These are phyloP conservation scores for Talaromyces piceae DNA, from an alignment of 2,329 filamentous ascomycete genomes.

Conservation along the genomic window DNA sequence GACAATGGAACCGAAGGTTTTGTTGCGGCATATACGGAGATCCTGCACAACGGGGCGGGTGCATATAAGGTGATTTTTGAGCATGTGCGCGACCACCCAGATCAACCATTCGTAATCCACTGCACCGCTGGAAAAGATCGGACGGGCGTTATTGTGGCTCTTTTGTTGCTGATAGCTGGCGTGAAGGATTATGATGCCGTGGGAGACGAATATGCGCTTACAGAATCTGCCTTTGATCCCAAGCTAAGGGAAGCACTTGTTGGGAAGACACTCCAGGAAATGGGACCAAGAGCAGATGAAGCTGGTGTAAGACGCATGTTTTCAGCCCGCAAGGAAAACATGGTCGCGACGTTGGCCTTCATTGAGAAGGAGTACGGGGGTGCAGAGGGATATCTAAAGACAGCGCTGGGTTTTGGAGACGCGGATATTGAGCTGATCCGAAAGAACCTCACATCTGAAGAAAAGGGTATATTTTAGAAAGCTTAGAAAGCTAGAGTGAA, in stretches of 20 bases:
- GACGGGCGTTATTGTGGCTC: slow-evolving; percentile 61
- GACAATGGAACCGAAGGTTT: slow-evolving; percentile 55
- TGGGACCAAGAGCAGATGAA: slow-evolving; percentile 46
- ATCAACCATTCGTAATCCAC: slow-evolving; percentile 55
- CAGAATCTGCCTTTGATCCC: slow-evolving; percentile 26
- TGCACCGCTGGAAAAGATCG: slow-evolving; percentile 74
- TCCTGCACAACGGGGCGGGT: slow-evolving; percentile 56
- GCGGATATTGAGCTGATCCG: slow-evolving; percentile 46
- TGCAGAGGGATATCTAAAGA: slow-evolving; percentile 55
- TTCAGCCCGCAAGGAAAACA: slow-evolving; percentile 42
- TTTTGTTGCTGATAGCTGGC: slow-evolving; percentile 58
- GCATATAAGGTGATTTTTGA: slow-evolving; percentile 53
- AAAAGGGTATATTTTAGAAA: slow-evolving; percentile 11
- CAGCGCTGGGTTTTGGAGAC: slow-evolving; percentile 51
- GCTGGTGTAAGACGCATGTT: slow-evolving; percentile 40
- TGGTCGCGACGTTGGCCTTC: slow-evolving; percentile 45
- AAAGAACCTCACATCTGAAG: slow-evolving; percentile 41
- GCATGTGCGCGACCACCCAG: slow-evolving; percentile 45
- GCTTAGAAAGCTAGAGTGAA: no score
- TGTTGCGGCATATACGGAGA: slow-evolving; percentile 58
- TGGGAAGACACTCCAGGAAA: slow-evolving; percentile 22
- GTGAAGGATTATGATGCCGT: slow-evolving; percentile 55
- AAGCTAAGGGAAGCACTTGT: slow-evolving; percentile 46
- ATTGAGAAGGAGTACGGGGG: slow-evolving; percentile 56
- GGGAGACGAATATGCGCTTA: slow-evolving; percentile 49